Evolutionary conservation across 768 basidiomycete genomes (phyloP), one percentile per base, ranked within the genome.

Genomic region (Mycena kentingensis): DNA sequence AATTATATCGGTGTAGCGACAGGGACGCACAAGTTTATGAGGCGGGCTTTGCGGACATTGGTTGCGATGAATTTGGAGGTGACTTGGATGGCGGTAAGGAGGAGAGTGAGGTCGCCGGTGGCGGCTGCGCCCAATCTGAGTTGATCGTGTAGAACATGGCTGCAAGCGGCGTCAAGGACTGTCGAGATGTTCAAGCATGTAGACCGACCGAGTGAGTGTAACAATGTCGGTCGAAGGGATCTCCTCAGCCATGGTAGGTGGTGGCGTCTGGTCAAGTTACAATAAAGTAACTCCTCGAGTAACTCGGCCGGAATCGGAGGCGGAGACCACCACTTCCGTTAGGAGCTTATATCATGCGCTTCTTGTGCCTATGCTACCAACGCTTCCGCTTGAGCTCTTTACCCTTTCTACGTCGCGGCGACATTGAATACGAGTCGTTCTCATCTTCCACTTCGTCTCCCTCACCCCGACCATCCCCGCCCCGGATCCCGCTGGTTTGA

Each of bases 1-100:
- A 31, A 44, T 46, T 38, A 46, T 25, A 35, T 38, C 45, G 31
- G 18, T 34, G 38, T 15, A 46, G 13, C 31, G 21, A 49, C 37
- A 31, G 45, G 5, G 41, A 75, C 91, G 65, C 63, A 96, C 90
- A 99, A 82, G 70, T 99, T 98, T 76, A 99, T 98, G 56, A 99
- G 78, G 43, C 96, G 84, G 24, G 97, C 97, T 73, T 93, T 92
- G 60, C 97, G 86, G 64, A 99, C 97, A 66, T 98, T 98, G 61
- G 93, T 95, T 2, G 95, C 92, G 67, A 98, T 98, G 78, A 98
- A 98, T 73, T 93, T 94, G 75, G 90, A 93, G 27, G 92, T 92
- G 58, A 93, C 85, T 69, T 97, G 93, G 69, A 99, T 98, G 41
- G 94, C 96, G 55, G 88, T 96, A 59, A 99, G 81, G 51, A 99